Base-by-base conservation (phyloP, 495 filamentous ascomycete genomes). In the Pyrenopolyporus hunteri region DNA sequence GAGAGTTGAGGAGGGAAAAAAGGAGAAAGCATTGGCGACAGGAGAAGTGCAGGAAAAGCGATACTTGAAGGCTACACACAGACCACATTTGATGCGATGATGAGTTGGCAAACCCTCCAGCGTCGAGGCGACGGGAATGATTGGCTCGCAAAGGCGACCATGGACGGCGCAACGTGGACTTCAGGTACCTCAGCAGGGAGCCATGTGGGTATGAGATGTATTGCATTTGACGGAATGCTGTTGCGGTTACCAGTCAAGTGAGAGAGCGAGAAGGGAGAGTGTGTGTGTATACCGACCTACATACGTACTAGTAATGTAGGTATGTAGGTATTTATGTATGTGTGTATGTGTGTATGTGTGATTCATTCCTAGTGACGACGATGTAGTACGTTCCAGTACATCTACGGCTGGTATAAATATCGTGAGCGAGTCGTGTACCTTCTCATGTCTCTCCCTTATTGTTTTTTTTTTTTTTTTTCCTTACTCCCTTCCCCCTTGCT, bases 41-140 rank as follows among this genome's bases (percentile, higher is more conserved):
- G 53, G 57, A 71, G 59, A 64, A 49, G 61, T 57, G 58, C 63
- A 64, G 57, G 46, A 68, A 44, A 52, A 56, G 59, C 54, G 52
- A 69, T 71, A 63, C 56, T 70, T 66, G 61, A 70, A 68, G 64
- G 70, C 66, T 73, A 72, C 75, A 73, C 73, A 77, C 73, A 75
- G 73, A 78, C 71, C 74, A 75, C 69, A 66, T 69, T 73, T 74
- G 70, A 74, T 74, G 73, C 73, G 73, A 70, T 72, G 72, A 74
- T 74, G 73, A 73, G 73, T 74, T 75, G 73, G 72, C 73, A 73
- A 73, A 71, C 62, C 66, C 63, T 70, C 69, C 60, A 66, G 64
- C 65, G 56, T 71, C 66, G 50, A 61, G 54, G 59, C 66, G 60
- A 64, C 54, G 66, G 63, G 49, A 65, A 47, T 73, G 70, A 73